A percentile compares a stretch with the other conserved stretches of the same genome.
phyloP scores from a whole-genome alignment of 352 stramenopile genomes.

The Globisporangium canariense region DNA sequence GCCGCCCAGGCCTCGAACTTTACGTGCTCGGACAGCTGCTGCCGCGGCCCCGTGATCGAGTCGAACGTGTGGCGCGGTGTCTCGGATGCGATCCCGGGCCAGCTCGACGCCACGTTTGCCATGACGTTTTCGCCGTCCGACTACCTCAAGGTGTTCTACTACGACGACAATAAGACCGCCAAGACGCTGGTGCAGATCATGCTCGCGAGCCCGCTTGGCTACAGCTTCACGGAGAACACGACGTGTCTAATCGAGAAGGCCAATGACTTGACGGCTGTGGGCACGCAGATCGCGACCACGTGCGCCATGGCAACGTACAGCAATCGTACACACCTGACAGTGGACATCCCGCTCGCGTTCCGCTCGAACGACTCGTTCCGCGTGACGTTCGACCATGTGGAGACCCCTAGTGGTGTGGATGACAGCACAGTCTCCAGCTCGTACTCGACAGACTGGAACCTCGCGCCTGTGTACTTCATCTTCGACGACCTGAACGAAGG shows the following conservation, averaged over 20 bases:
- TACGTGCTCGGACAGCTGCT: conserved; percentile 70
- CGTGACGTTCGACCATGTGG: conserved; percentile 62
- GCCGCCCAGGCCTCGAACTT: conserved; percentile 56
- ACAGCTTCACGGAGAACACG: conserved; percentile 47
- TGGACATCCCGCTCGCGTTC: conserved; percentile 54
- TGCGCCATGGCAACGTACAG: conserved; percentile 49
- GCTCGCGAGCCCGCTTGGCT: conserved; percentile 60
- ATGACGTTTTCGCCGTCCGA: conserved; percentile 69
- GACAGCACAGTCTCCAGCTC: conserved; percentile 29
- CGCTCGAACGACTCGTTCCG: conserved; percentile 58
- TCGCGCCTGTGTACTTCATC: conserved; percentile 73
- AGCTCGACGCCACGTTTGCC: conserved; percentile 75
- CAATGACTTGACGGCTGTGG: not conserved
- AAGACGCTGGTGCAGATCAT: conserved; percentile 76
- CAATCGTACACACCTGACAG: conserved; percentile 58
- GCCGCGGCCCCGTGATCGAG: conserved; percentile 55
- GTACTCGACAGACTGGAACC: conserved; percentile 52
- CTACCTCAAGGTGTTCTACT: conserved; percentile 66
- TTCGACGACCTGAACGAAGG: conserved; percentile 65
- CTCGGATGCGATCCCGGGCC: conserved; percentile 53
- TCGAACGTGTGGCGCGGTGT: conserved; percentile 71
- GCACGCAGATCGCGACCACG: conserved; percentile 28
- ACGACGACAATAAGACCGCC: conserved; percentile 5
- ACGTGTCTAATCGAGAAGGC: conserved; percentile 44
- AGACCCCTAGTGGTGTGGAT: conserved; percentile 58